Conservation (phyloP, 371 early-diverging fungal genomes). For the Zychaea mexicana region DNA sequence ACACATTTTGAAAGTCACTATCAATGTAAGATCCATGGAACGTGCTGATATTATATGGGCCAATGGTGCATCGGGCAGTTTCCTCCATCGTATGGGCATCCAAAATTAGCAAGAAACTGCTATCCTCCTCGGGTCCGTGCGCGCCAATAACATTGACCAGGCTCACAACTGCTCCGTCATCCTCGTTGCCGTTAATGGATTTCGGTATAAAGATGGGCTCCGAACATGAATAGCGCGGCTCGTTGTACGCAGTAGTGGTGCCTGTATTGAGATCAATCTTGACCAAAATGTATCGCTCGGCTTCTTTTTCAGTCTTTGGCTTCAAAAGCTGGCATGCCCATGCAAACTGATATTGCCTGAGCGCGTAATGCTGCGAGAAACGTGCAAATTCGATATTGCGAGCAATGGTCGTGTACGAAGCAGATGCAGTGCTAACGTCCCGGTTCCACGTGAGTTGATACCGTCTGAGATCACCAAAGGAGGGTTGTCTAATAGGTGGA, state of each 20-base stretch:
- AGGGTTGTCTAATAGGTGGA: conserved; percentile 22
- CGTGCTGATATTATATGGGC: conserved; percentile 47
- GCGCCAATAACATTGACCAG: conserved; percentile 31
- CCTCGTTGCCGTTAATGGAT: conserved; percentile 47
- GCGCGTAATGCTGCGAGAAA: conserved; percentile 9
- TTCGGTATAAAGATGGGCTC: conserved; percentile 68
- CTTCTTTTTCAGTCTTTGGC: conserved; percentile 3
- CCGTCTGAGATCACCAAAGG: conserved; percentile 34
- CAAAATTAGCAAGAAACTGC: conserved; percentile 56
- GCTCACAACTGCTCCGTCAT: conserved; percentile 64
- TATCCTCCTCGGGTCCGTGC: conserved; percentile 15
- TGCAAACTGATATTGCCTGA: conserved; percentile 40
- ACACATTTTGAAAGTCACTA: conserved; percentile 31
- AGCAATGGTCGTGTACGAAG: conserved; percentile 21
- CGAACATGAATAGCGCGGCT: conserved; percentile 52
- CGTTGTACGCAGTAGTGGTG: conserved; percentile 6
- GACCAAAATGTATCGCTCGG: conserved; percentile 35
- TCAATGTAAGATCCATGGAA: conserved; percentile 58
- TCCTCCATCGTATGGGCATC: conserved; percentile 59
- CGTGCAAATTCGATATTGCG: conserved; percentile 53
- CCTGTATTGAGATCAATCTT: conserved; percentile 43
- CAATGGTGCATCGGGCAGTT: conserved; percentile 50
- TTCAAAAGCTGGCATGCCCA: conserved; percentile 12
- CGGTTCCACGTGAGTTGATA: conserved; percentile 21
- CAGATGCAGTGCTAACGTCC: background rate